Evolutionary conservation across 2,329 filamentous ascomycete genomes (phyloP), one percentile per base, ranked within the genome.

Genomic region (Cercospora sojina): DNA sequence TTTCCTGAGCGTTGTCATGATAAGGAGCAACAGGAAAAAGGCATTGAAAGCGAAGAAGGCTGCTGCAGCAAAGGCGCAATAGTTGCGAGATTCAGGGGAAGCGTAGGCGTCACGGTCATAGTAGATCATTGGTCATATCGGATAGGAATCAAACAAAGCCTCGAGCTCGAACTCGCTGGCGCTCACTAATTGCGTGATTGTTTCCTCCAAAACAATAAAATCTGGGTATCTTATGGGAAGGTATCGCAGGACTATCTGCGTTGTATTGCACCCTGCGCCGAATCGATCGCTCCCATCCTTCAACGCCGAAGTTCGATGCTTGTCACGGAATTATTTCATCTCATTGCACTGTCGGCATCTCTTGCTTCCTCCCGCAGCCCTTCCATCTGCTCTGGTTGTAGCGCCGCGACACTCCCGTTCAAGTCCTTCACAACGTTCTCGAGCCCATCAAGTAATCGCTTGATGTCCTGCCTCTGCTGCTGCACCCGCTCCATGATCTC

Each of bases 21-120:
- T 99, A 83, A 88, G 92, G 79, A 98, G 94, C 86, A 97, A 97
- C 85, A 87, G 91, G 80, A 98, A 98, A 88, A 97, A 95, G 88
- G 92, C 92, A 3, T 89, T 92, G 73, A 99, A 98, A 87, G 93
- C 93, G 81, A 90, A 91, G 65, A 90, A 90, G 85, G 60, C 60
- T 13, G 51, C 60, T 12, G 60, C 60, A 23, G 60, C 60, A 29
- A 63, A 63, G 32, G 60, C 51, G 23, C 60, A 63, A 63, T 63
- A 63, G 51, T 31, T 18, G 27, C 32, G 31, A 41, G 12, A 10
- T 27, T 57, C 10, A 57, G 60, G 60, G 60, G 41, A 13, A 63
- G 49, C 47, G 51, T 51, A 56, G 60, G 60, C 60, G 60, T 63
- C 49, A 56, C 51, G 49, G 49, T 20, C 31, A 56, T 31, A 38